Evolutionary conservation across 345 rosid genomes (phyloP).

Genomic region (Bruguiera sexangula): DNA sequence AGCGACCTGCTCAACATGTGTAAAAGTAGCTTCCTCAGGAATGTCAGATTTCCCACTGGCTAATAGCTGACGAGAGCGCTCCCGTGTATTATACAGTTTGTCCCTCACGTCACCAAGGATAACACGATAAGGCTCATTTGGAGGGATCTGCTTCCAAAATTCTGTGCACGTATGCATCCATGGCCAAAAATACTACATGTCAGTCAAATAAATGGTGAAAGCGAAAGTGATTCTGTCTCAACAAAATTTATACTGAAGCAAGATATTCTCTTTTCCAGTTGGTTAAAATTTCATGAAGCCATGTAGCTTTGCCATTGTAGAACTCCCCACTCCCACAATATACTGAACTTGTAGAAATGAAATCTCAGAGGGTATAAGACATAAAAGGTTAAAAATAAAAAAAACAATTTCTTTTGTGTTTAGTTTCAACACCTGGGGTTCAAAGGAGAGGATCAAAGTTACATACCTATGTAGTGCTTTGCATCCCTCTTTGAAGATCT

Average conservation of each 20-base stretch:
- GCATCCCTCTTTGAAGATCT: conserved; percentile 80
- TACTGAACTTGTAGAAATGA: not conserved
- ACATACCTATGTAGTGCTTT: conserved; percentile 89
- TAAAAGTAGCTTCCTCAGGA: conserved; percentile 71
- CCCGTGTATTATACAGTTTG: conserved; percentile 86
- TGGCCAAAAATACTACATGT: not conserved
- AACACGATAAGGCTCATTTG: conserved; percentile 90
- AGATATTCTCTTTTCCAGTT: not conserved
- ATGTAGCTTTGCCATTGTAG: not conserved
- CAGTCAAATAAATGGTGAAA: not conserved
- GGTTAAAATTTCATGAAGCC: not conserved
- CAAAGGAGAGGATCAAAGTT: not conserved
- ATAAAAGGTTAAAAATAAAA: not conserved
- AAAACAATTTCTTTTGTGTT: not conserved
- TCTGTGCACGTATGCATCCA: conserved; percentile 33
- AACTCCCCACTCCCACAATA: too few species aligned
- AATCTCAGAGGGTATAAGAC: not conserved
- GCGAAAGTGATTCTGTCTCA: not conserved
- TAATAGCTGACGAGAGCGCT: conserved; percentile 81
- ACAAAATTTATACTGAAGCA: conserved; percentile 2
- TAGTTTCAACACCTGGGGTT: not conserved
- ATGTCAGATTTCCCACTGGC: conserved; percentile 76
- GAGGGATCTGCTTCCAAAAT: conserved; percentile 89
- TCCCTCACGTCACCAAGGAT: conserved; percentile 92
- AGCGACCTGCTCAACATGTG: conserved; percentile 68